Conservation (phyloP, 805 yeast species). For the Schwanniomyces sp. region DNA sequence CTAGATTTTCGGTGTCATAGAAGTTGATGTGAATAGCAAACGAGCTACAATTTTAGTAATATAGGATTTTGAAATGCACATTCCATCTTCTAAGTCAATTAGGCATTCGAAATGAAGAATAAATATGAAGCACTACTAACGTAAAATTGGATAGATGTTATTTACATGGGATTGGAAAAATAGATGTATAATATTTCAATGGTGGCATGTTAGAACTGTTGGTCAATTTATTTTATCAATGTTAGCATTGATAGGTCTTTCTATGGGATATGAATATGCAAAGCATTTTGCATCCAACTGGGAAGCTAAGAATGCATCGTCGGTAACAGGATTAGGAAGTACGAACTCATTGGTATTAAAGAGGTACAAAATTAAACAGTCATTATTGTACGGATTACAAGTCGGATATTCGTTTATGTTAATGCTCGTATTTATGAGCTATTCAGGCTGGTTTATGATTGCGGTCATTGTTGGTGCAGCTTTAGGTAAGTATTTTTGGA, state of each 20-base stretch:
- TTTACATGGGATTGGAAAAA: slow-evolving; percentile 78
- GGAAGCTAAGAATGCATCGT: slow-evolving; percentile 17
- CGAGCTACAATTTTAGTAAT: background rate
- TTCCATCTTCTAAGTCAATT: background rate
- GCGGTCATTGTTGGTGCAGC: slow-evolving; percentile 73
- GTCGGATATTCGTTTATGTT: slow-evolving; percentile 69
- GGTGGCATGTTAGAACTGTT: slow-evolving; percentile 74
- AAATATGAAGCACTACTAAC: background rate
- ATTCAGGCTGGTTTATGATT: slow-evolving; percentile 81
- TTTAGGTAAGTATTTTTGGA: slow-evolving; percentile 67
- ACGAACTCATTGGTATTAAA: slow-evolving; percentile 6
- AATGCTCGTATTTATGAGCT: slow-evolving; percentile 86
- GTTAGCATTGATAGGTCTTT: slow-evolving; percentile 44
- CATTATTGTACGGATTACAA: slow-evolving; percentile 58
- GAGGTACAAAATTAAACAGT: slow-evolving; percentile 26
- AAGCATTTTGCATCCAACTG: slow-evolving; percentile 28
- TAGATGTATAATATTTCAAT: slow-evolving; percentile 68
- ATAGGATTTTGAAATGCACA: background rate
- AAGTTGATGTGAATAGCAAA: background rate
- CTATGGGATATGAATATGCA: slow-evolving; percentile 64
- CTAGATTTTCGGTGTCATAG: background rate
- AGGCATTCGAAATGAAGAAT: background rate
- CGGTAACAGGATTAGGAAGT: slow-evolving; percentile 8
- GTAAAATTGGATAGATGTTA: slow-evolving; percentile 46
- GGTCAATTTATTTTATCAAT: slow-evolving; percentile 54